Conservation (phyloP, 805 yeast genomes). For the Tetrapisispora taiwanensis region DNA sequence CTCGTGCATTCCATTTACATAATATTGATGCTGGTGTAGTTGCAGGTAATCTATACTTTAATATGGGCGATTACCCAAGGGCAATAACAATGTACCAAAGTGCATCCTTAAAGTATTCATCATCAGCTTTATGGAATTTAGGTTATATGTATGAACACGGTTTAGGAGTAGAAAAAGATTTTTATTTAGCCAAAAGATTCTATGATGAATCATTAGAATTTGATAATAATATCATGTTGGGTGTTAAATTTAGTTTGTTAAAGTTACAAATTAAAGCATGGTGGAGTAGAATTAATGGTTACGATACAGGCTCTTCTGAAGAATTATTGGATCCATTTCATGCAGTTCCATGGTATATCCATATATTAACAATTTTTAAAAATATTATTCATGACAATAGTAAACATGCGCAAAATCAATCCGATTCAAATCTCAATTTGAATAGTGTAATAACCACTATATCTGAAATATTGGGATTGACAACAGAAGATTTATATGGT, state of each 20-base stretch:
- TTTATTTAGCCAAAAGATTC: conserved; percentile 72
- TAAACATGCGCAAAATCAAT: background rate
- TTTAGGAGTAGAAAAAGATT: conserved; percentile 63
- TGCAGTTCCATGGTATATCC: conserved; percentile 9
- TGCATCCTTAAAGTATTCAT: conserved; percentile 45
- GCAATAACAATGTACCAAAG: conserved; percentile 57
- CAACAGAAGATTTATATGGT: background rate
- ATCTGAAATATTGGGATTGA: background rate
- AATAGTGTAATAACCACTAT: background rate
- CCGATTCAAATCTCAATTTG: background rate
- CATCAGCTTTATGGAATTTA: conserved; percentile 69
- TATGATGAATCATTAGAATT: conserved; percentile 43
- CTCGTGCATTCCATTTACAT: conserved; percentile 44
- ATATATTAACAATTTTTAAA: conserved; percentile 8
- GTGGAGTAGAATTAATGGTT: conserved; percentile 30
- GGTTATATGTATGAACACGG: conserved; percentile 90
- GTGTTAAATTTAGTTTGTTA: conserved; percentile 20
- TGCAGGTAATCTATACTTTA: conserved; percentile 66
- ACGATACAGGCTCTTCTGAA: conserved; percentile 9
- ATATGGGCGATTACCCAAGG: conserved; percentile 37
- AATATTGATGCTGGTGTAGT: conserved; percentile 68
- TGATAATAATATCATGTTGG: conserved; percentile 13
- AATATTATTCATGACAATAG: background rate
- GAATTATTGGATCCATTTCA: background rate
- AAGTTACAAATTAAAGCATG: conserved; percentile 20